Evolutionary conservation across 176 grass and related monocot genomes (phyloP).

Genomic region (Zizania latifolia): DNA sequence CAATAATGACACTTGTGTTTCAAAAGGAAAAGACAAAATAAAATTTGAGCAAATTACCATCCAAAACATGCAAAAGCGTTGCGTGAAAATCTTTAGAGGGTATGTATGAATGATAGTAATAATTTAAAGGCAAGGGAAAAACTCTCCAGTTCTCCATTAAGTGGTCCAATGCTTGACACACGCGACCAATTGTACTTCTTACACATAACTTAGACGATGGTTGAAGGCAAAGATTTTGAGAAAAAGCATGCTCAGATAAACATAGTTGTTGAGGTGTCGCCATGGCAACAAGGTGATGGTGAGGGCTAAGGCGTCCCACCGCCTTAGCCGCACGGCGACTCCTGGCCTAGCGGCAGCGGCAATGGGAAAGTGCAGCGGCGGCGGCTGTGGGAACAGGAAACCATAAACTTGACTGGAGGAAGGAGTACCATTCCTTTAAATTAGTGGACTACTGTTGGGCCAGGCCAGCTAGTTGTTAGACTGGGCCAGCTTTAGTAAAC

Average conservation of each 20-base stretch:
- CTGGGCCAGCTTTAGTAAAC: too few relatives aligned
- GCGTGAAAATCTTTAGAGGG: not conserved
- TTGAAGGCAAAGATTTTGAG: not conserved
- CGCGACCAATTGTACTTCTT: not conserved
- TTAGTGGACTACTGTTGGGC: too few relatives aligned
- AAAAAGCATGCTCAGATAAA: not conserved
- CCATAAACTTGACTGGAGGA: too few relatives aligned
- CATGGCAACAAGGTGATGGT: too few relatives aligned
- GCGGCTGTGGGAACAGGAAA: too few relatives aligned
- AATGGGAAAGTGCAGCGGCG: too few relatives aligned
- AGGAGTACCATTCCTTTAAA: too few relatives aligned
- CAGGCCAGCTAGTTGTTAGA: too few relatives aligned
- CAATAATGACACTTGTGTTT: not conserved
- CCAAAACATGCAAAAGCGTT: not conserved
- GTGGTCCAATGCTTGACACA: not conserved
- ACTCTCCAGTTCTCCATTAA: not conserved
- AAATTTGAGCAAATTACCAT: constrained; percentile 14
- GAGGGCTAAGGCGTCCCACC: too few relatives aligned
- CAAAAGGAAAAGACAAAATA: constrained; percentile 10
- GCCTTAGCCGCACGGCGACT: too few relatives aligned
- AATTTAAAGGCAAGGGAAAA: not conserved
- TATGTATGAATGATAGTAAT: not conserved
- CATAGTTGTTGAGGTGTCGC: too few relatives aligned
- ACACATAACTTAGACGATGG: not conserved
- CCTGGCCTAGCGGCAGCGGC: too few relatives aligned